Evolutionary conservation across 345 rosid genomes (phyloP), one percentile per base, ranked within the genome.

Genomic region (Bruguiera gymnorhiza): DNA sequence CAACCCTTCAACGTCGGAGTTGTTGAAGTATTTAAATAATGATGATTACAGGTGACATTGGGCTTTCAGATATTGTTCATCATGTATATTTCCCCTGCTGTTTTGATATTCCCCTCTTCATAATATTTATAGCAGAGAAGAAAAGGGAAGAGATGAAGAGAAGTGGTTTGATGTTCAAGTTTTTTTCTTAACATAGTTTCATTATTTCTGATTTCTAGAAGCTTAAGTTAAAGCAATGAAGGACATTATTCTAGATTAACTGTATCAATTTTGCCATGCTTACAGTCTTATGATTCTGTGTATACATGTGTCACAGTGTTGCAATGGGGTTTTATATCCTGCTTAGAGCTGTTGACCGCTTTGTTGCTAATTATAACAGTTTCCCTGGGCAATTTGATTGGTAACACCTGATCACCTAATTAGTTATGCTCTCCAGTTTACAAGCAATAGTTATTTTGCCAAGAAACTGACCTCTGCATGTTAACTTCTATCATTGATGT

Each of bases 341-440:
- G 79, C 94, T 95, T 70, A 86, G 94, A 83, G 97, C 98, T 36
- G 97, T 81, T 46, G 98, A 92, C 75, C 87, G 91, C 39, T 90
- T 87, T 76, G 82, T 91, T 76, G 87, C 96, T 76, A 95, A 92
- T 74, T 92, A 85, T 71, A 95, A 92, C 84, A 85, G 86, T 77
- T 88, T 87, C 78, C 99, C 98, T 29, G 98, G 98, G 67, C 89
- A 92, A 77, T 90, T 92, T 79, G 96, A 92, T 69, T 97, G 97
- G 99, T 92, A 87, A 79, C 34, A 8, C 20, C 29, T n/a, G n/a
- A 61, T 48, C 27, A 11, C 51, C 52, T 30, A 8, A 15, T 20
- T 48, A 5, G 57, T 8, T 30, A 21, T 29, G 23, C 52, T 43
- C 34, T 52, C 19, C 50, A 15, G 50, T 43, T 43, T 43, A 54